These are phyloP conservation scores for Oemleria cerasiformis DNA, from an alignment of 306 rosid genomes.

Conservation along the genomic window DNA sequence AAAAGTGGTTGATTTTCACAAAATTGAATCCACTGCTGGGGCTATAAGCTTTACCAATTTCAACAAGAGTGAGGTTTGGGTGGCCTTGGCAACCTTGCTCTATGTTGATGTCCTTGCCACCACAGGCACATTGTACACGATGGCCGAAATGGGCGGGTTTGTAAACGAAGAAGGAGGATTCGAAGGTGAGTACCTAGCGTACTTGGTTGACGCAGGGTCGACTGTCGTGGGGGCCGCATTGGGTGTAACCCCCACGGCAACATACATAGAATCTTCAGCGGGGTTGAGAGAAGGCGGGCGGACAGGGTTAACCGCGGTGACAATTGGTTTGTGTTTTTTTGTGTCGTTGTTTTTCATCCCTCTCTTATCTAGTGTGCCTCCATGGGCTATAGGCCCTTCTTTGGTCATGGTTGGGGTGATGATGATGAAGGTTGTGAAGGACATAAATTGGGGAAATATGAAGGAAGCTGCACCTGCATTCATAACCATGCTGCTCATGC, in stretches of 20 bases:
- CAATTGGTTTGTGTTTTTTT: slow-evolving; percentile 62
- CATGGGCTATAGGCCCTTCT: slow-evolving; percentile 96
- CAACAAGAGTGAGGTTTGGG: slow-evolving; percentile 65
- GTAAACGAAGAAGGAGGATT: slow-evolving; percentile 63
- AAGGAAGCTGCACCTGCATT: slow-evolving; percentile 82
- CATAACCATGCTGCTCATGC: slow-evolving; percentile 77
- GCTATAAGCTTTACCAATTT: slow-evolving; percentile 54
- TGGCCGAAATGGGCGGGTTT: slow-evolving; percentile 83
- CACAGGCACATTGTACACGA: slow-evolving; percentile 77
- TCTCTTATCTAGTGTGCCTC: slow-evolving; percentile 74
- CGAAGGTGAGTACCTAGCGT: slow-evolving; percentile 88
- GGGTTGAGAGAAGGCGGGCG: slow-evolving; percentile 90
- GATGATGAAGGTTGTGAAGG: slow-evolving; percentile 93
- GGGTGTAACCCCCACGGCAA: slow-evolving; percentile 69
- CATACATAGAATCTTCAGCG: slow-evolving; percentile 73
- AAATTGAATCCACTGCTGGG: slow-evolving; percentile 68
- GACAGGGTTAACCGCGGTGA: slow-evolving; percentile 78
- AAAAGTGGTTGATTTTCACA: slow-evolving; percentile 70
- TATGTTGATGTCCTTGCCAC: slow-evolving; percentile 81
- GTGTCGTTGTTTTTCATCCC: slow-evolving; percentile 75
- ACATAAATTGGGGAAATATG: slow-evolving; percentile 67
- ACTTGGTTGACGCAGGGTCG: slow-evolving; percentile 73
- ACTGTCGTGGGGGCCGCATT: slow-evolving; percentile 60
- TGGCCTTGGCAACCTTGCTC: slow-evolving; percentile 66
- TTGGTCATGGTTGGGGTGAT: slow-evolving; percentile 89